Conservation (phyloP, 2,329 filamentous ascomycete species). For the Pyrenophora teres region DNA sequence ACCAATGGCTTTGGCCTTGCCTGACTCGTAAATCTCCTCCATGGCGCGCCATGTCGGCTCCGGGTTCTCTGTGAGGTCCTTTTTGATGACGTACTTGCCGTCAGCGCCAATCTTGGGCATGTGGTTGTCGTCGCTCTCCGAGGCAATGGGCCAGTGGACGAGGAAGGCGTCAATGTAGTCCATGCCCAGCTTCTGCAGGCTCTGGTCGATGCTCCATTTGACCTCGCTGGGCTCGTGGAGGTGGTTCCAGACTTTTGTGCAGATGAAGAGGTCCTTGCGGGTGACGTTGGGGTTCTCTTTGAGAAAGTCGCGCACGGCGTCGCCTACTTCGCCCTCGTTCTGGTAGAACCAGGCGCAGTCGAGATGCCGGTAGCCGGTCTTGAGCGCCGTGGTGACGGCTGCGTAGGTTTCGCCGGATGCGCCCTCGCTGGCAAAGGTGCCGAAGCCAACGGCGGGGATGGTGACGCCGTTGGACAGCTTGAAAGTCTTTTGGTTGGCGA, state of each 20-base stretch:
- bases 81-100: constrained; percentile 66
- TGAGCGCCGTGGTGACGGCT: constrained; percentile 64
- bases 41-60: constrained; percentile 70
- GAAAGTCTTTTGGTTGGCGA: constrained; percentile 51
- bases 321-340: constrained; percentile 73
- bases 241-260: constrained; percentile 71
- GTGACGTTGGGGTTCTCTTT: constrained; percentile 59
- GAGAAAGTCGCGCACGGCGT: constrained; percentile 65
- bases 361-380: constrained; percentile 66
- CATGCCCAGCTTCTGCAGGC: constrained; percentile 64
- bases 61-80: constrained; percentile 69
- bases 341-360: constrained; percentile 73
- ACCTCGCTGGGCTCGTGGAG: constrained; percentile 62
- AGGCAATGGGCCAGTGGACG: constrained; percentile 64
- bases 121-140: constrained; percentile 57
- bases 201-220: constrained; percentile 64
- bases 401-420: constrained; percentile 59
- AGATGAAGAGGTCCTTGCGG: constrained; percentile 68
- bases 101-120: constrained; percentile 62
- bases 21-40: constrained; percentile 65
- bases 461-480: constrained; percentile 63
- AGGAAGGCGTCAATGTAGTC: constrained; percentile 73
- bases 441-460: constrained; percentile 73
- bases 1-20: constrained; percentile 68
- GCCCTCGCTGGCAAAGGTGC: constrained; percentile 73